Conservation (phyloP, 768 basidiomycete genomes). For the Lactarius hatsudake region DNA sequence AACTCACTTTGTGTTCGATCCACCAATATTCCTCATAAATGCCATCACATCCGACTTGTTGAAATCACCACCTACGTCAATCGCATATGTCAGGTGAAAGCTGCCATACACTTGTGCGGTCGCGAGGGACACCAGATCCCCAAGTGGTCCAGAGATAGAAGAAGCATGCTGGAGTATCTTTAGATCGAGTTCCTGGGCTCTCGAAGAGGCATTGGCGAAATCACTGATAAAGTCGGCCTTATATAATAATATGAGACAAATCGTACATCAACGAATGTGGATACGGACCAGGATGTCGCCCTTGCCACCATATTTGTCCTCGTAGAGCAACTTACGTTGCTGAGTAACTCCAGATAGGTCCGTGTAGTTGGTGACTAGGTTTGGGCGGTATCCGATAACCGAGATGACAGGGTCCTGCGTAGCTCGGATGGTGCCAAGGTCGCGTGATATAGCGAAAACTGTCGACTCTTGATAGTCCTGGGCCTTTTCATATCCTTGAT, state of each 20-base stretch:
- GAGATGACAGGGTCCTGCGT: slow-evolving; percentile 30
- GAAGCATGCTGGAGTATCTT: slow-evolving; percentile 46
- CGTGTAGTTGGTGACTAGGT: too few relatives aligned
- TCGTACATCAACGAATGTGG: too few relatives aligned
- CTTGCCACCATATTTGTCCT: too few relatives aligned
- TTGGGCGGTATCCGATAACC: slow-evolving; percentile 27
- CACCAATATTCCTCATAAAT: slow-evolving; percentile 42
- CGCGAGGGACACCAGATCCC: slow-evolving; percentile 51
- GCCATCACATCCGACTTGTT: slow-evolving; percentile 50
- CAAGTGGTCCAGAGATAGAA: slow-evolving; percentile 49
- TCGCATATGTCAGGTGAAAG: slow-evolving; percentile 54
- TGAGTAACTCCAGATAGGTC: too few relatives aligned
- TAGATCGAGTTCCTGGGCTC: slow-evolving; percentile 47
- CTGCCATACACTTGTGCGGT: slow-evolving; percentile 54
- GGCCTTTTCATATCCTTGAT: neutral
- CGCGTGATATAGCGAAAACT: slow-evolving; percentile 28
- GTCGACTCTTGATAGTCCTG: slow-evolving; percentile 8
- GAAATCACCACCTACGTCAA: slow-evolving; percentile 42
- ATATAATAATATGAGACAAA: too few relatives aligned
- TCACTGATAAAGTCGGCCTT: slow-evolving; percentile 40
- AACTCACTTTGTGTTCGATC: neutral
- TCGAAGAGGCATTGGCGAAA: slow-evolving; percentile 41
- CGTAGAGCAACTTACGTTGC: slow-evolving; percentile 35
- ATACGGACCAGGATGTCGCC: too few relatives aligned
- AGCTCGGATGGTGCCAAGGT: slow-evolving; percentile 30